Evolutionary conservation across 2,329 filamentous ascomycete genomes (phyloP), one percentile per base, ranked within the genome.

Genomic region (Ophiostoma triangulosporum): DNA sequence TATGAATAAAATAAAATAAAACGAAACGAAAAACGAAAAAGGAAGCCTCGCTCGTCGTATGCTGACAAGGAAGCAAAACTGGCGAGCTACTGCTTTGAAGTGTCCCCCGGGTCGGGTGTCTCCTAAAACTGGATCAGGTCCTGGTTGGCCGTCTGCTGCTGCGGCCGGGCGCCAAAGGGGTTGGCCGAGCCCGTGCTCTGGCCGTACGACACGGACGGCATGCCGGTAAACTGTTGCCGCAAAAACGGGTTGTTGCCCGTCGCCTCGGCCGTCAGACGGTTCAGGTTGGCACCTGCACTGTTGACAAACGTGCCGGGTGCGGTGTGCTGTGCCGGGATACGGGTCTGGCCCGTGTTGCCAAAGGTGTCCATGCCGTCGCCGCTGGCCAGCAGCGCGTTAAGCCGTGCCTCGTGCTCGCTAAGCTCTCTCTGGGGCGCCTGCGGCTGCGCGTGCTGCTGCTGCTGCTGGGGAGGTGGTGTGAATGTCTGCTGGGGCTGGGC

Each of bases 311-410:
- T 94, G 26, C 91, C 93, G 0, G 93, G 93, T 1, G 93, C 89
- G 0, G 93, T 98, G 68, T 98, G 93, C 66, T 98, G 93, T 2
- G 93, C 83, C 1, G 93, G 93, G 59, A 98, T 95, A 68, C 93
- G 89, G 48, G 95, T 76, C 59, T 97, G 88, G 60, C 93, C 93
- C n/a, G 88, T 88, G 66, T 98, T 98, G 59, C 93, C 93, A 66
- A 94, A 98, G 0, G 93, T 98, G 65, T 98, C 93, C 73, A 94
- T 86, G 24, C 93, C 93, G 54, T 98, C 93, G 59, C 93, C 90
- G 24, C 78, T 81, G 3, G 89, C 79, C 45, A 98, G 80, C 32
- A 98, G 80, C 1, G 86, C 79, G 65, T 97, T 97, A 60, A 98
- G 84, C 63, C 80, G 85, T 22, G 84, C 81, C 64, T 83, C 77